Evolutionary conservation across 1,284 basidiomycete species (phyloP).

Genomic region (Sporisorium iseilematis-ciliati): DNA sequence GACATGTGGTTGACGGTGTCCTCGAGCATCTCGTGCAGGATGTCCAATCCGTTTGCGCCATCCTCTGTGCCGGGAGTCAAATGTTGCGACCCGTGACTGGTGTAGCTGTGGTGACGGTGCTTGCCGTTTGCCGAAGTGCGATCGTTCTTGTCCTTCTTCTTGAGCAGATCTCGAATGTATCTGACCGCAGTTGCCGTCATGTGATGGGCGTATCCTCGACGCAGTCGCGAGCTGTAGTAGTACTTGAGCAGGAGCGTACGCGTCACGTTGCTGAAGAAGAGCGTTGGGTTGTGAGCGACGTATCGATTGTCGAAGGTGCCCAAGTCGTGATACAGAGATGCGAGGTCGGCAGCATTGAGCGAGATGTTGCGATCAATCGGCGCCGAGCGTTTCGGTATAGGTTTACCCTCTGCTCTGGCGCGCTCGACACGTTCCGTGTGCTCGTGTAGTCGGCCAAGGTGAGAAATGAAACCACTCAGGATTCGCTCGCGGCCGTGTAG

Average conservation of each 20-base stretch:
- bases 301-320: slow-evolving; percentile 89
- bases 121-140: slow-evolving; percentile 1
- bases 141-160: slow-evolving; percentile 37
- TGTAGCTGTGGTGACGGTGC: slow-evolving; percentile 3
- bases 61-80: slow-evolving; percentile 16
- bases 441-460: slow-evolving; percentile 70
- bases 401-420: slow-evolving; percentile 26
- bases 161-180: slow-evolving; percentile 60
- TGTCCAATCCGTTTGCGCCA: slow-evolving; percentile 18
- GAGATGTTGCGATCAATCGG: slow-evolving; percentile 31
- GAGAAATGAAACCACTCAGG: slow-evolving; percentile 76
- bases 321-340: slow-evolving; percentile 77
- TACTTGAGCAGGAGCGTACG: slow-evolving; percentile 89
- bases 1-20: slow-evolving; percentile 57
- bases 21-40: slow-evolving; percentile 67
- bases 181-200: slow-evolving; percentile 77
- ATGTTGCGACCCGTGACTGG: slow-evolving; percentile 5
- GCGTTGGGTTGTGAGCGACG: slow-evolving; percentile 87
- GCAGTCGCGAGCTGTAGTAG: slow-evolving; percentile 83
- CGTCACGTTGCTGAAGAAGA: slow-evolving; percentile 83
- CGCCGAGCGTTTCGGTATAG: slow-evolving; percentile 18
- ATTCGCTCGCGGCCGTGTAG: slow-evolving; percentile 70
- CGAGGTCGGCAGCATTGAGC: slow-evolving; percentile 28
- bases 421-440: slow-evolving; percentile 38
- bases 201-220: slow-evolving; percentile 84